Percentiles rank a stretch among this genome's conserved stretches.
These are phyloP conservation scores for Globisporangium nodosum DNA, from an alignment of 352 stramenopile species.

Conservation along the genomic window DNA sequence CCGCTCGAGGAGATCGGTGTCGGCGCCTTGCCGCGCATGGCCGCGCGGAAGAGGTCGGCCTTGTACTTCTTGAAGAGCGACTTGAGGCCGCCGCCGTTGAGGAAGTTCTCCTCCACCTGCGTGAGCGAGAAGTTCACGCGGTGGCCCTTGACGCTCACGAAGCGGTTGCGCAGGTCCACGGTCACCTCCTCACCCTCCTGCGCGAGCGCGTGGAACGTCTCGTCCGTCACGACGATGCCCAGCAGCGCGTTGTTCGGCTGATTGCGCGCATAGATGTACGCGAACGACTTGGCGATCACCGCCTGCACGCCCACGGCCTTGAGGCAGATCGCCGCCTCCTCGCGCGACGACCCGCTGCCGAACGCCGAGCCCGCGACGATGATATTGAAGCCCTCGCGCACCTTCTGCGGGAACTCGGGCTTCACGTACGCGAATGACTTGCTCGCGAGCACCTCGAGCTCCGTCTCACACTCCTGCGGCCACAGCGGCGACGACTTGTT, in stretches of 20 bases:
- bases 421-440: slow-evolving; percentile 85
- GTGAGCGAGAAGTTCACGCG: slow-evolving; percentile 86
- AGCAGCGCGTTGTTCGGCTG: slow-evolving; percentile 85
- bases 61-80: slow-evolving; percentile 84
- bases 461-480: slow-evolving; percentile 69
- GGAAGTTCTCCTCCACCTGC: slow-evolving; percentile 77
- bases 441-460: slow-evolving; percentile 69
- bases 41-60: slow-evolving; percentile 81
- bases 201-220: slow-evolving; percentile 79
- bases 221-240: slow-evolving; percentile 73
- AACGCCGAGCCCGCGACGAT: slow-evolving; percentile 78
- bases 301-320: slow-evolving; percentile 78
- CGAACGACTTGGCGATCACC: slow-evolving; percentile 80
- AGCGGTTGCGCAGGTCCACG: slow-evolving; percentile 79
- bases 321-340: slow-evolving; percentile 78
- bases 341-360: slow-evolving; percentile 77
- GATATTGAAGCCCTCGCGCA: slow-evolving; percentile 60
- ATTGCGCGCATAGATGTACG: slow-evolving; percentile 87
- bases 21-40: slow-evolving; percentile 65
- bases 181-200: slow-evolving; percentile 68
- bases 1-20: slow-evolving; percentile 44
- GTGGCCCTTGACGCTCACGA: slow-evolving; percentile 70
- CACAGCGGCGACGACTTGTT: slow-evolving; percentile 79
- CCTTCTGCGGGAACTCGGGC: slow-evolving; percentile 83
- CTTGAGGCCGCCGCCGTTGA: slow-evolving; percentile 81